phyloP scores from a whole-genome alignment of 2,329 filamentous ascomycete species.

The Xylariaceae sp. region DNA sequence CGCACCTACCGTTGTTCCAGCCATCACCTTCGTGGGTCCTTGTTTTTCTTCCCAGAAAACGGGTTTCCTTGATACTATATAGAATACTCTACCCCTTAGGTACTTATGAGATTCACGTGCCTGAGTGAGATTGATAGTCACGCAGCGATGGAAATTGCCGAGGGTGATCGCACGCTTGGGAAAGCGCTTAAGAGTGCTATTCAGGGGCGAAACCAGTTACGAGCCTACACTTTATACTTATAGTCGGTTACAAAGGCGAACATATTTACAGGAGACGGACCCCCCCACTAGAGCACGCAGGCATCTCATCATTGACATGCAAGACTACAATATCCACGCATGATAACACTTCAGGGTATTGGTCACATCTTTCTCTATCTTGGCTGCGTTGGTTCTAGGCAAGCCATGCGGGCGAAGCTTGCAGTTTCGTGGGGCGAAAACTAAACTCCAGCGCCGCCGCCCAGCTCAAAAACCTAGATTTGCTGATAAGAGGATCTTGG shows the following conservation, averaged over 20 bases:
- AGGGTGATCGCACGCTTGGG: too few relatives aligned
- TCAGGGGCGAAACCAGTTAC: too few relatives aligned
- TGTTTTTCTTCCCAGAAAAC: not conserved
- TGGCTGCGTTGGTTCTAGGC: not conserved
- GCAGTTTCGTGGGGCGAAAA: constrained; percentile 5
- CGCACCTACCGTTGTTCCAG: constrained; percentile 24
- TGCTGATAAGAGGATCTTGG: constrained; percentile 17
- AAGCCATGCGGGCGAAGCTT: not conserved
- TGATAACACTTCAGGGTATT: not conserved
- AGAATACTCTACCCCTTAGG: too few relatives aligned
- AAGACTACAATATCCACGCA: constrained; percentile 10
- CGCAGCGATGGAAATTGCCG: too few relatives aligned
- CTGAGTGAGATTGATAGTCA: too few relatives aligned
- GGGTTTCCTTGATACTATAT: not conserved
- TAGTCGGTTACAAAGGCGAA: too few relatives aligned
- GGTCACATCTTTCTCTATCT: not conserved
- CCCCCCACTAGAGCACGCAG: constrained; percentile 21
- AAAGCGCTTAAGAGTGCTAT: too few relatives aligned
- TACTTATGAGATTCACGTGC: too few relatives aligned
- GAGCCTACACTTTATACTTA: too few relatives aligned
- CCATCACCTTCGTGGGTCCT: constrained; percentile 11
- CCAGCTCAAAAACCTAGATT: constrained; percentile 1
- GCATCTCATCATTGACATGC: too few relatives aligned
- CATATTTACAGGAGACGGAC: too few relatives aligned
- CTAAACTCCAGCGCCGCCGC: not conserved